Evolutionary conservation across 2,329 filamentous ascomycete genomes (phyloP).

Genomic region (Didymellaceae sp.): DNA sequence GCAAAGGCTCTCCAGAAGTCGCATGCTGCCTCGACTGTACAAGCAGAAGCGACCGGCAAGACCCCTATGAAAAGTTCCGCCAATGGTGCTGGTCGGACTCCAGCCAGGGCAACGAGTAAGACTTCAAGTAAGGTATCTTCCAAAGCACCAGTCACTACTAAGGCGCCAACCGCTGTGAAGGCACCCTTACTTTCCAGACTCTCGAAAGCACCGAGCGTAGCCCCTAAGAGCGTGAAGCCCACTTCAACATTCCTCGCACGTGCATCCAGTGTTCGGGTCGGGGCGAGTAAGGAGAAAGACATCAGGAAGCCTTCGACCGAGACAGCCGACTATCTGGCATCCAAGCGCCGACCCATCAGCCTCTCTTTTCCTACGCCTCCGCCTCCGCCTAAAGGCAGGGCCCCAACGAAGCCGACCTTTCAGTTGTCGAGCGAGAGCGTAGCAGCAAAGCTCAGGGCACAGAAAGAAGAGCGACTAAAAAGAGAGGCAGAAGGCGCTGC

Average conservation of each 20-base stretch:
- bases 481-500: constrained; percentile 49
- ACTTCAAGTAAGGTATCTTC: background rate
- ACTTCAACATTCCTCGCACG: constrained; percentile 32
- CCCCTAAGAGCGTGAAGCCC: constrained; percentile 40
- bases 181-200: constrained; percentile 25
- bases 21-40: constrained; percentile 9
- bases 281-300: constrained; percentile 33
- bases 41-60: constrained; percentile 14
- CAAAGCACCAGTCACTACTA: background rate
- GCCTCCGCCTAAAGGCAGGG: constrained; percentile 56
- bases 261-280: constrained; percentile 36
- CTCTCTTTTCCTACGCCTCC: constrained; percentile 56
- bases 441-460: constrained; percentile 60
- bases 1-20: constrained; percentile 27
- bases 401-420: constrained; percentile 59
- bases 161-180: background rate
- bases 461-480: constrained; percentile 56
- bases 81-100: background rate
- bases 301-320: constrained; percentile 32
- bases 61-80: background rate
- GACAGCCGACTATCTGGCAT: constrained; percentile 48
- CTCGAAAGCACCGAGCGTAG: constrained; percentile 36
- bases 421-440: constrained; percentile 61
- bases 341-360: constrained; percentile 56
- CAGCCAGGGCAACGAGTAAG: background rate